A percentile compares a stretch with the other conserved stretches of the same genome.
Evolutionary conservation across 1,139 yeast genomes (phyloP).

Genomic region (Debaryomyces singareniensis): DNA sequence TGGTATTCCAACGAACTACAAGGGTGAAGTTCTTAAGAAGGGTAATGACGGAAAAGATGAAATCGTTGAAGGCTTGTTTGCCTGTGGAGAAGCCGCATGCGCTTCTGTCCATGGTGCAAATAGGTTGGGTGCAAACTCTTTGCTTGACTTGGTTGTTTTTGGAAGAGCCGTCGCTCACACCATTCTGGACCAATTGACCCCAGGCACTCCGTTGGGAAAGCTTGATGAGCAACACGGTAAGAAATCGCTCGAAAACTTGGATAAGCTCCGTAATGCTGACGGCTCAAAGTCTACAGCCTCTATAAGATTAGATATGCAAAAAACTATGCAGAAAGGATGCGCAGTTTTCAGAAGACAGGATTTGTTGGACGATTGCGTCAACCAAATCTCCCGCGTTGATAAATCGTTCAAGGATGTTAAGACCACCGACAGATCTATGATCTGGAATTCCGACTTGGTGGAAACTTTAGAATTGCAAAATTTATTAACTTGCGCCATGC

Average conservation of each 20-base stretch:
- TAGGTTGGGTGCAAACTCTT: conserved; percentile 98
- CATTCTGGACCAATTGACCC: conserved; percentile 75
- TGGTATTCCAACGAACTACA: conserved; percentile 98
- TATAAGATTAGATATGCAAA: conserved; percentile 90
- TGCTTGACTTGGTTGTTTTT: conserved; percentile 92
- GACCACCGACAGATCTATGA: conserved; percentile 94
- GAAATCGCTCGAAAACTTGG: conserved; percentile 87
- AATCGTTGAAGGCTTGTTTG: conserved; percentile 88
- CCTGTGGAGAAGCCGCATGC: conserved; percentile 99
- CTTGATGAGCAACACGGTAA: conserved; percentile 81
- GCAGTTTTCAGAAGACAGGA: conserved; percentile 96
- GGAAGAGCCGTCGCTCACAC: conserved; percentile 98
- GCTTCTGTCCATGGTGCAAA: conserved; percentile 99
- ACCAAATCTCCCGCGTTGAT: conserved; percentile 71
- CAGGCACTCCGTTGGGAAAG: conserved; percentile 76
- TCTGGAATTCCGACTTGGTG: conserved; percentile 96
- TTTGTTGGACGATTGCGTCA: conserved; percentile 88
- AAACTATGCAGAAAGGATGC: conserved; percentile 93
- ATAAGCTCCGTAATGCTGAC: conserved; percentile 74
- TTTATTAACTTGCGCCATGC: conserved; percentile 94
- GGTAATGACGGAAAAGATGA: conserved; percentile 87
- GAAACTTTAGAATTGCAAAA: conserved; percentile 96
- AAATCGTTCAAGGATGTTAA: conserved; percentile 60
- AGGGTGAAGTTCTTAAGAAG: conserved; percentile 86
- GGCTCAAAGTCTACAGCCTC: conserved; percentile 83